Evolutionary conservation across 2,329 filamentous ascomycete genomes (phyloP), one percentile per base, ranked within the genome.

Genomic region (Cladorrhinum sp.): DNA sequence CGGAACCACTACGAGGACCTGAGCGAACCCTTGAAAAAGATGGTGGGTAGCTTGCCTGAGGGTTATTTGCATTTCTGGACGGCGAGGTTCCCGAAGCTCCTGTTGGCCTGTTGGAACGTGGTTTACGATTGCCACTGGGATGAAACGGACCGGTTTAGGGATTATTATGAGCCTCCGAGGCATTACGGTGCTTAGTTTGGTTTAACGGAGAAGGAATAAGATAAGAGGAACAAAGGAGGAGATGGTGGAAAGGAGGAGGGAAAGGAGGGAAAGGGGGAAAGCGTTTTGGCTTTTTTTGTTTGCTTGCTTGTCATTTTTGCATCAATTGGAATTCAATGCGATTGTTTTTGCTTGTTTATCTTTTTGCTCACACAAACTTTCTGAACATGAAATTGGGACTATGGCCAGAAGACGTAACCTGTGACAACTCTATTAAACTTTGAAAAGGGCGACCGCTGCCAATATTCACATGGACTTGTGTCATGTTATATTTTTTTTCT

Each of bases 1-100:
- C 91, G 90, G 69, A 96, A 98, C 66, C 95, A 99, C 72, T 99
- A 97, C 73, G 93, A 96, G 71, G 95, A 99, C 73, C 94, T 99
- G 91, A 84, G 90, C 6, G 90, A 93, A 14, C 78, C 86, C 54
- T 83, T 96, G 64, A 94, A 83, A 69, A 79, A 78, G 63, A 73
- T 75, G 28, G 90, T 96, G 0, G 92, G 92, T 0, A 77, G 86
- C 8, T 72, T 94, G 62, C 89, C 92, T 0, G 87, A 92, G 14
- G 91, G 91, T 0, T 97, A 96, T 71, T 77, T 96, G 50, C 81
- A 80, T 10, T 96, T 96, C 71, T 97, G 92, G 91, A 90, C 89
- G 0, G 79, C 84, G 7, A 81, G 85, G 61, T 97, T 97, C 70
- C 92, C 92, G 2, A 86, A 83, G 67, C 74, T 97, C 67, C 72